phyloP scores from a whole-genome alignment of 2,329 filamentous ascomycete species.

The Penicillium sp. region DNA sequence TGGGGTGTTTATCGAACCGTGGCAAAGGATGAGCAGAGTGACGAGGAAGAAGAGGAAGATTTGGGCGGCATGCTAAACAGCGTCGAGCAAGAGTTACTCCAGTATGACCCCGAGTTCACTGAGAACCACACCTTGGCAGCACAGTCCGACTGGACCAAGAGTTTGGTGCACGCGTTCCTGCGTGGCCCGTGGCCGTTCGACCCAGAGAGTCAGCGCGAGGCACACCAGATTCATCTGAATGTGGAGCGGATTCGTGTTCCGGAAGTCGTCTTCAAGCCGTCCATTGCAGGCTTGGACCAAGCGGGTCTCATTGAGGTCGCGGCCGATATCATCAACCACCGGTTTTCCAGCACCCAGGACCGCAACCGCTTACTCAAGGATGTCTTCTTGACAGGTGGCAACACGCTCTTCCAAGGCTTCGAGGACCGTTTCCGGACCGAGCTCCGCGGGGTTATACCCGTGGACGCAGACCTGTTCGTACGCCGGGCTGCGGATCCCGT shows the following conservation, averaged over 20 bases:
- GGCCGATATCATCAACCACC: slow-evolving; percentile 80
- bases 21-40: slow-evolving; percentile 70
- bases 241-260: slow-evolving; percentile 92
- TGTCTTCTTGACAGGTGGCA: slow-evolving; percentile 92
- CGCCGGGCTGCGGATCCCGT: slow-evolving; percentile 70
- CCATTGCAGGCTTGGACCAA: slow-evolving; percentile 88
- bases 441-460: slow-evolving; percentile 66
- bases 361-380: slow-evolving; percentile 72
- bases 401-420: slow-evolving; percentile 79
- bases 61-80: slow-evolving; percentile 66
- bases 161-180: slow-evolving; percentile 80
- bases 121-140: slow-evolving; percentile 90
- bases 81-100: slow-evolving; percentile 78
- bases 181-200: slow-evolving; percentile 86
- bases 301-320: slow-evolving; percentile 90
- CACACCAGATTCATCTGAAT: slow-evolving; percentile 88
- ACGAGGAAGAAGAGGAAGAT: slow-evolving; percentile 91
- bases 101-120: slow-evolving; percentile 81
- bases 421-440: slow-evolving; percentile 74
- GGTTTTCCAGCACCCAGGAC: slow-evolving; percentile 56
- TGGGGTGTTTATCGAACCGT: slow-evolving; percentile 97
- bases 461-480: slow-evolving; percentile 62
- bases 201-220: slow-evolving; percentile 69
- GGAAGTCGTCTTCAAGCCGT: slow-evolving; percentile 87
- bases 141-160: slow-evolving; percentile 92